Conservation (phyloP, 1,139 yeast species). For the Hansenula sp. region DNA sequence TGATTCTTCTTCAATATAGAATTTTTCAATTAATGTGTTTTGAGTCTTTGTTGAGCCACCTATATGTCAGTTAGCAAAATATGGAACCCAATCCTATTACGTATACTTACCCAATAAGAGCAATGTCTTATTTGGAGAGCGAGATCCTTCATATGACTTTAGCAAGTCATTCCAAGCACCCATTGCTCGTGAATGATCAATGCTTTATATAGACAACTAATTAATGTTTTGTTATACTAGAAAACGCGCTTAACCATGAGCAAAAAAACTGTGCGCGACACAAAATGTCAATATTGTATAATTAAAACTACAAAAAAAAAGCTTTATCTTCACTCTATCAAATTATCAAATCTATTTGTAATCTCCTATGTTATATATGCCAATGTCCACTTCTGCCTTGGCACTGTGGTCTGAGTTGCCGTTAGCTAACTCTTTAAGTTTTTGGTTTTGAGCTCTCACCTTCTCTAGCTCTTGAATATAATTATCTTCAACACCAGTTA, state of each 20-base stretch:
- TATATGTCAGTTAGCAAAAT: neutral
- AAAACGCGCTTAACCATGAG: too few species aligned
- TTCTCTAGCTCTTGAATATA: constrained; percentile 79
- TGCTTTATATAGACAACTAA: too few species aligned
- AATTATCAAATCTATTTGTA: constrained; percentile 28
- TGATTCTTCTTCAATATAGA: constrained; percentile 8
- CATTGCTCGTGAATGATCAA: constrained; percentile 5
- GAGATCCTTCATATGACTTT: constrained; percentile 1
- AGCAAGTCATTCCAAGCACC: constrained; percentile 13
- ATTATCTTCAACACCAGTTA: constrained; percentile 85
- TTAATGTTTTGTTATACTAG: too few species aligned
- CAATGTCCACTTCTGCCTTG: constrained; percentile 88
- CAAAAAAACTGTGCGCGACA: too few species aligned
- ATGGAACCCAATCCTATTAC: neutral
- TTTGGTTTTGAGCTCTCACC: constrained; percentile 77
- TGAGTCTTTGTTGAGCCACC: constrained; percentile 14
- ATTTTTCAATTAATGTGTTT: constrained; percentile 8
- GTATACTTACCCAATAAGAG: constrained; percentile 9
- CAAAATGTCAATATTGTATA: neutral
- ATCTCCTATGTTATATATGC: constrained; percentile 86
- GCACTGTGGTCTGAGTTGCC: constrained; percentile 48
- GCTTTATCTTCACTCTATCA: neutral
- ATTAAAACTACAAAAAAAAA: neutral
- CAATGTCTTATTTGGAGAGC: constrained; percentile 5
- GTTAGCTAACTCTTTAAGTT: constrained; percentile 48